A percentile compares a stretch with the other conserved stretches of the same genome.
phyloP scores from a whole-genome alignment of 106 monocot genomes.

The Phalaenopsis equestris region DNA sequence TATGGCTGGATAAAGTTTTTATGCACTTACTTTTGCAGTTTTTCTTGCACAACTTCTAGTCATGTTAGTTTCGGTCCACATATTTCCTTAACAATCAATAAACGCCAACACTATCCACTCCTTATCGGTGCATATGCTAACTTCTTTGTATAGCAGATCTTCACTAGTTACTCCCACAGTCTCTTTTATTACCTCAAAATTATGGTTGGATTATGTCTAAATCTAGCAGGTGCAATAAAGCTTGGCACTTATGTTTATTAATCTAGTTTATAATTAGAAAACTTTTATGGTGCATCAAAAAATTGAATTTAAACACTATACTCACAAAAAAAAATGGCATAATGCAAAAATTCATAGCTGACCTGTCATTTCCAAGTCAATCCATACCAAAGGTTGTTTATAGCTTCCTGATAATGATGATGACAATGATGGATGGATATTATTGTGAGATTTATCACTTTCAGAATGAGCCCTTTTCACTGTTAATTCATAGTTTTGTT shows the following conservation, averaged over 20 bases:
- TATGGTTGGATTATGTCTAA: background rate
- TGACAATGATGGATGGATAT: background rate
- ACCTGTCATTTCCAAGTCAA: conserved; percentile 89
- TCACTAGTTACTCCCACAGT: background rate
- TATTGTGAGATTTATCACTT: conserved; percentile 5
- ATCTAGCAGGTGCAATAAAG: background rate
- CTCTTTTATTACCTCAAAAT: background rate
- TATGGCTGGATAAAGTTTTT: too few relatives aligned
- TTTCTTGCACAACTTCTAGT: background rate
- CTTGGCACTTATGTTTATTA: background rate
- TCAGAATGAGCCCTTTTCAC: conserved; percentile 6
- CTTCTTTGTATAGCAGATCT: background rate
- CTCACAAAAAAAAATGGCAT: background rate
- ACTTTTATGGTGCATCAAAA: background rate
- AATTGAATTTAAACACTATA: background rate
- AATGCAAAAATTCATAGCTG: conserved; percentile 5
- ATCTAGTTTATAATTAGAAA: background rate
- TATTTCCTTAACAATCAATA: background rate
- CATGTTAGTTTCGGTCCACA: background rate
- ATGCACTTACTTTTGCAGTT: background rate
- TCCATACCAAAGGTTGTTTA: conserved; percentile 61
- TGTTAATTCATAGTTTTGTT: conserved; percentile 5
- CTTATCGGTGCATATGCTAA: background rate
- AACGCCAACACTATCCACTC: background rate
- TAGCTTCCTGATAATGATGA: conserved; percentile 23